Conservation (phyloP, 2,329 filamentous ascomycete genomes). For the Cyphellophora europaea region DNA sequence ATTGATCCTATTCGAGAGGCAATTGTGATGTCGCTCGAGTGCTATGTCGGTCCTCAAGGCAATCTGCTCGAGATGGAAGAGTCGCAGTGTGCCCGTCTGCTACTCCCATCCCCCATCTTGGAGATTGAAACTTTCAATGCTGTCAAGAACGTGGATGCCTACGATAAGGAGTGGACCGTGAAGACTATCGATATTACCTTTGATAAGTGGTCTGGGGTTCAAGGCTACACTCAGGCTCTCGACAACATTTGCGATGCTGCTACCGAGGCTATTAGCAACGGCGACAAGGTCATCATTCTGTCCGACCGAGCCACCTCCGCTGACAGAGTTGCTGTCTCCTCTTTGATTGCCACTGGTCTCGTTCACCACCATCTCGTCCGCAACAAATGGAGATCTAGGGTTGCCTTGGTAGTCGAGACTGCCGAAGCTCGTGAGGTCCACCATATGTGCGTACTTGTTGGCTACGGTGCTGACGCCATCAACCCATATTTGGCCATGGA, state of each 20-base stretch:
- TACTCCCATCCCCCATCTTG: conserved; percentile 80
- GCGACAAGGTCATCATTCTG: conserved; percentile 76
- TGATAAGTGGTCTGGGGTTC: conserved; percentile 70
- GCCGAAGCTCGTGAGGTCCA: conserved; percentile 95
- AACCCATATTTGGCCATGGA: conserved; percentile 94
- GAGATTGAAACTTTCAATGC: conserved; percentile 87
- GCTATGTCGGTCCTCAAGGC: conserved; percentile 91
- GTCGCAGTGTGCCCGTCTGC: conserved; percentile 75
- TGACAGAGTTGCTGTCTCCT: conserved; percentile 75
- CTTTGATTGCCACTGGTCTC: conserved; percentile 81
- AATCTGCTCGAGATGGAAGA: conserved; percentile 91
- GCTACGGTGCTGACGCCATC: conserved; percentile 88
- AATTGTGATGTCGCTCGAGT: conserved; percentile 95
- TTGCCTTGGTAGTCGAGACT: conserved; percentile 80
- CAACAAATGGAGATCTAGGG: conserved; percentile 91
- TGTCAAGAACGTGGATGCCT: conserved; percentile 62
- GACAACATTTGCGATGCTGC: conserved; percentile 81
- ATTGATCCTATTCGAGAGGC: conserved; percentile 96
- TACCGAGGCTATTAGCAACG: conserved; percentile 72
- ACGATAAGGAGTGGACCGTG: conserved; percentile 75
- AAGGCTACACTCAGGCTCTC: conserved; percentile 77
- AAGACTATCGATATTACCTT: conserved; percentile 90
- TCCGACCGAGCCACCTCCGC: conserved; percentile 79
- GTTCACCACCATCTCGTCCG: conserved; percentile 91
- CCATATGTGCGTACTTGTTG: conserved; percentile 96